Percentiles rank a stretch among this genome's conserved stretches.
phyloP scores from a whole-genome alignment of 2,329 filamentous ascomycete species.

The Diplodia corticola region DNA sequence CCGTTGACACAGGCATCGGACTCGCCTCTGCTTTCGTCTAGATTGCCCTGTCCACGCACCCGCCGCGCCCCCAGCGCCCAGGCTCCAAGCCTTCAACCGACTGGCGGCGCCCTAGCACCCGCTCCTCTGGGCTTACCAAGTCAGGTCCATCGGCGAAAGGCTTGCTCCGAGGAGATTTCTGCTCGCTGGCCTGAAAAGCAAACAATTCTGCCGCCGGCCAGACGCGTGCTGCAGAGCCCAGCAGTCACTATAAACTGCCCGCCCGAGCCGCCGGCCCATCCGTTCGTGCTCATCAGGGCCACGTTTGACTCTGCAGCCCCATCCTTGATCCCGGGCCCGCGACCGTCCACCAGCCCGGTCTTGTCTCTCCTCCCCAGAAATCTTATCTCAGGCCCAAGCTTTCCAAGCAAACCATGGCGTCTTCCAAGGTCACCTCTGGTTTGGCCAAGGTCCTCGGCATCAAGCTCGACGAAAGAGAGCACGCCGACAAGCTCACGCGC shows the following conservation, averaged over 20 bases:
- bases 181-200: constrained; percentile 11
- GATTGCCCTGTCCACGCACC: not conserved
- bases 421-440: constrained; percentile 64
- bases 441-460: constrained; percentile 81
- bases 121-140: not conserved
- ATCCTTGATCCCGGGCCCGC: constrained; percentile 9
- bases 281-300: constrained; percentile 5
- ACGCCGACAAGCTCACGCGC: constrained; percentile 65
- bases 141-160: not conserved
- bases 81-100: constrained; percentile 11
- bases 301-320: constrained; percentile 8
- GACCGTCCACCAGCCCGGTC: not conserved
- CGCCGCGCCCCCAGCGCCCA: not conserved
- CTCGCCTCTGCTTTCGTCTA: constrained; percentile 7
- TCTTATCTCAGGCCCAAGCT: constrained; percentile 11
- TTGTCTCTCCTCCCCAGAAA: not conserved
- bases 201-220: not conserved
- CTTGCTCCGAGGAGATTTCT: constrained; percentile 1
- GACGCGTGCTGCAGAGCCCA: not conserved
- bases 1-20: constrained; percentile 5
- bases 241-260: constrained; percentile 12
- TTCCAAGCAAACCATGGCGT: constrained; percentile 24
- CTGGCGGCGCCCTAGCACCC: constrained; percentile 5
- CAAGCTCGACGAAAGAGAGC: constrained; percentile 70
- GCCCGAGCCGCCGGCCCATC: constrained; percentile 3